Evolutionary conservation across 345 rosid species (phyloP).

Genomic region (Populus ilicifolia): DNA sequence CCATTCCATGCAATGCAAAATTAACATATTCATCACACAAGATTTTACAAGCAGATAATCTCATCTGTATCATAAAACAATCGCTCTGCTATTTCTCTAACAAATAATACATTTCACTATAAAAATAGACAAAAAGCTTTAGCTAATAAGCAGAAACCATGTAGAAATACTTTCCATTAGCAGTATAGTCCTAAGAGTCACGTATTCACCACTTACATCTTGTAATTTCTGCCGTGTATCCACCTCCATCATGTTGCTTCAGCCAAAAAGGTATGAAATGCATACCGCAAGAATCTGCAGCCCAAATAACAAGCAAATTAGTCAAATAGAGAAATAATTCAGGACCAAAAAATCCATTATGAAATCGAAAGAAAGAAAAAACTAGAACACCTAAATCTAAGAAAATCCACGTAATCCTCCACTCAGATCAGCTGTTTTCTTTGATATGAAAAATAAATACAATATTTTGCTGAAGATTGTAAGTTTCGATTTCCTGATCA

Average conservation of each 20-base stretch:
- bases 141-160: neutral
- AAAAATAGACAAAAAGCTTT: neutral
- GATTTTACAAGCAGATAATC: neutral
- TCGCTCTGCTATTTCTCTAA: neutral
- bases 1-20: neutral
- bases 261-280: constrained; percentile 6
- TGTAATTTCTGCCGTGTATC: constrained; percentile 15
- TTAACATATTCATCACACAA: neutral
- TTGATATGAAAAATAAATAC: neutral
- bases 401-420: neutral
- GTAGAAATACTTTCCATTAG: neutral
- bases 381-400: neutral
- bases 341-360: neutral
- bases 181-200: neutral
- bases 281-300: constrained; percentile 14
- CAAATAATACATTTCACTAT: neutral
- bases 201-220: constrained; percentile 24
- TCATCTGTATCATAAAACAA: neutral
- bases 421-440: neutral
- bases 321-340: neutral
- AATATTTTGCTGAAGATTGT: neutral
- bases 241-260: constrained; percentile 21
- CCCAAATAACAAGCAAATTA: neutral
- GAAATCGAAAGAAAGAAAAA: neutral
- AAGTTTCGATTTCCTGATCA: neutral